Base-by-base conservation (phyloP, 176 grass and related monocot species). In the Hyparrhenia diplandra region DNA sequence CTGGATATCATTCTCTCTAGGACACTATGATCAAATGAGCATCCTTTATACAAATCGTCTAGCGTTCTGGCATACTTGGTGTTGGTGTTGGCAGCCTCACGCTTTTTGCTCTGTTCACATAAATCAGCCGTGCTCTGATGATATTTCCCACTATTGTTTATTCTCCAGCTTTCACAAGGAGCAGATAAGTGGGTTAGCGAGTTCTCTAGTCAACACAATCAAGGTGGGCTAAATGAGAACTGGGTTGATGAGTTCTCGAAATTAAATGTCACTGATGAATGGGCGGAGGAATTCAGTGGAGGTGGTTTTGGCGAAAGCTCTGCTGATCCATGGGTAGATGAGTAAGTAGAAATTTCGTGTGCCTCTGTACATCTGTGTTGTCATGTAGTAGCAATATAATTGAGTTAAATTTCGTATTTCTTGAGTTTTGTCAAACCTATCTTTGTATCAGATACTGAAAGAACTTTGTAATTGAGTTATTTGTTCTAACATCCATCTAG, bases 241-340 rank as follows among this genome's bases (percentile, higher is more conserved):
- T 99, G 96, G 96, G 57, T 95, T 36, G 85, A 91, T 65, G 92
- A 99, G 83, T 99, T 99, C 82, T 95, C 96, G 13, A 99, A 99
- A 84, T 93, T 99, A 83, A 88, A 85, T 80, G 64, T 95, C 35
- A 80, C 82, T 36, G 86, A 92, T 69, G 90, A 93, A 68, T 99
- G 96, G 96, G 90, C 83, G 45, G 89, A 99, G 36, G 92, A 99
- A 85, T 99, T 95, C 54, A 80, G 76, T 81, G 87, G 87, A 75
- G 92, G 89, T 71, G 80, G 83, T 85, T 89, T 94, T 75, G 92
- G 89, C 59, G 92, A 89, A 84, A 89, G 80, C 69, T 85, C 77
- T 87, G 92, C 80, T 76, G 86, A 94, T 87, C 74, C 82, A 41
- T 94, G 92, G 92, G 89, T 79, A 64, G 87, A 94, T 80, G 81